These are phyloP conservation scores for Camelina laxa DNA, from an alignment of 345 rosid genomes.

Conservation along the genomic window DNA sequence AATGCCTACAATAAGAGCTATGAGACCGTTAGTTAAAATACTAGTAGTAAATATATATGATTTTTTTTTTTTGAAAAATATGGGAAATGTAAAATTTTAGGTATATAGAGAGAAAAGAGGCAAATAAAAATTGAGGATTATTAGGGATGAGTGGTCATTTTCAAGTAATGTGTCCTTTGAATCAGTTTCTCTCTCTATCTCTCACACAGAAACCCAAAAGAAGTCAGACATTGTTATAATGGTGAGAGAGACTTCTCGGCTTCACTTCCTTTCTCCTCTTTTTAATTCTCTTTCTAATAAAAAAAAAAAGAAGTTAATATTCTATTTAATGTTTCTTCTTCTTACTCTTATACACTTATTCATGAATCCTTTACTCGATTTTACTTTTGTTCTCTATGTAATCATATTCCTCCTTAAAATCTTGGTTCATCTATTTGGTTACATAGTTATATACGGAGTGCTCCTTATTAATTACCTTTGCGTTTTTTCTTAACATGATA, in stretches of 20 bases:
- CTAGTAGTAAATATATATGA: no score
- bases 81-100: slow-evolving; percentile 39
- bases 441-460: not conserved
- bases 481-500: not conserved
- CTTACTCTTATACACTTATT: slow-evolving; percentile 33
- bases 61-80: not conserved
- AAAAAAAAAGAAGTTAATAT: not conserved
- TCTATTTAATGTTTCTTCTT: slow-evolving; percentile 21
- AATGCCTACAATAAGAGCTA: not conserved
- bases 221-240: slow-evolving; percentile 62
- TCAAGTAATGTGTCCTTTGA: slow-evolving; percentile 49
- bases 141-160: slow-evolving; percentile 44
- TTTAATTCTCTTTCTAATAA: slow-evolving; percentile 31
- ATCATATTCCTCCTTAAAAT: slow-evolving; percentile 29
- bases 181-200: slow-evolving; percentile 48
- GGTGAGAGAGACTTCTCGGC: slow-evolving; percentile 79
- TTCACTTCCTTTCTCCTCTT: slow-evolving; percentile 40
- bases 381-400: slow-evolving; percentile 21
- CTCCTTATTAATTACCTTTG: not conserved
- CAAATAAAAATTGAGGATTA: slow-evolving; percentile 37
- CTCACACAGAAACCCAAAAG: slow-evolving; percentile 48
- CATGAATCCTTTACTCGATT: slow-evolving; percentile 34
- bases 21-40: slow-evolving; percentile 22
- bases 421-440: slow-evolving; percentile 19
- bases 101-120: slow-evolving; percentile 23